Evolutionary conservation across 345 rosid genomes (phyloP).

Genomic region (Salix suchowensis): DNA sequence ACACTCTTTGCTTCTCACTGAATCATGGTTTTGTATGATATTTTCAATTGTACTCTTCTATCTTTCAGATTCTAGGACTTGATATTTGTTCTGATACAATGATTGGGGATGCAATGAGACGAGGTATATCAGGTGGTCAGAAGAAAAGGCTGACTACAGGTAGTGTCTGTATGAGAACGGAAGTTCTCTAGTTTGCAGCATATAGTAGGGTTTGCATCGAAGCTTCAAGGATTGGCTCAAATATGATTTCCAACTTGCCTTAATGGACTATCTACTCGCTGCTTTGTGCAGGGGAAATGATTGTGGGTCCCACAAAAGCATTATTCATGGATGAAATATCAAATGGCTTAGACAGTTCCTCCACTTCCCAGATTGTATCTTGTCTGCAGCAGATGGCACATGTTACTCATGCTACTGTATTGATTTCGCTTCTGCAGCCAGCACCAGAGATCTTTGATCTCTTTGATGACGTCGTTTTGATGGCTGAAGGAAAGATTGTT

Average conservation of each 20-base stretch:
- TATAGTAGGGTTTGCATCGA: too few species aligned
- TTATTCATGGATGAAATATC: conserved; percentile 71
- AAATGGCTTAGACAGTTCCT: conserved; percentile 65
- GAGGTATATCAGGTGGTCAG: conserved; percentile 42
- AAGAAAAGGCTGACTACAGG: conserved; percentile 42
- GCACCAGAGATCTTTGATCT: conserved; percentile 59
- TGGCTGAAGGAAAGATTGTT: conserved; percentile 58
- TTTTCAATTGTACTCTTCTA: neutral
- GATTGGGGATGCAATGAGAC: conserved; percentile 39
- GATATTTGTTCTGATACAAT: conserved; percentile 36
- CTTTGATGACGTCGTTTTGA: conserved; percentile 55
- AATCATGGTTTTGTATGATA: neutral
- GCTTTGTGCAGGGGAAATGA: conserved; percentile 40
- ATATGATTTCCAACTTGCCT: neutral
- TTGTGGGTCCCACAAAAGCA: conserved; percentile 59
- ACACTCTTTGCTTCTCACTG: neutral
- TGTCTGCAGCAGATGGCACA: conserved; percentile 61
- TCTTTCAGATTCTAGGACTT: conserved; percentile 37
- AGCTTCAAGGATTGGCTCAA: too few species aligned
- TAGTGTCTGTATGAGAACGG: neutral
- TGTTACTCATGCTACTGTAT: conserved; percentile 44
- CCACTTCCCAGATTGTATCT: conserved; percentile 52
- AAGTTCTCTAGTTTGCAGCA: too few species aligned
- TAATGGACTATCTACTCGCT: too few species aligned
- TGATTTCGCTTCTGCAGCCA: conserved; percentile 69